These are phyloP conservation scores for Kwoniella pini DNA, from an alignment of 768 basidiomycete species.

Conservation along the genomic window DNA sequence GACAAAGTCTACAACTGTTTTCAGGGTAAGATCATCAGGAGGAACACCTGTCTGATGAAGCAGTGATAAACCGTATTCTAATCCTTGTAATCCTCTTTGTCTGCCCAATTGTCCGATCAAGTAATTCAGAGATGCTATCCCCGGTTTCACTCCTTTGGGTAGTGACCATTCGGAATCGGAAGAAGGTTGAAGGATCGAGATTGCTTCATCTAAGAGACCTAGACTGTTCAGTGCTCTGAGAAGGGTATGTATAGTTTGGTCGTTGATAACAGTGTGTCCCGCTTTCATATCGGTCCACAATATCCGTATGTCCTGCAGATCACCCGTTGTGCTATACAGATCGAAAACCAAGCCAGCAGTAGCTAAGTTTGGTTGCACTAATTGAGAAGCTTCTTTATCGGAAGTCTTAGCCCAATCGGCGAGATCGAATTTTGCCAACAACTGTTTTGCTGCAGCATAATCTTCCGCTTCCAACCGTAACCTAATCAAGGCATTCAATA, in stretches of 20 bases:
- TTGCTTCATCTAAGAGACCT: slow-evolving; percentile 9
- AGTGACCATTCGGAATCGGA: slow-evolving; percentile 2
- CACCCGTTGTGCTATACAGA: neutral
- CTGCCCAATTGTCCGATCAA: slow-evolving; percentile 7
- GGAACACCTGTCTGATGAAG: neutral
- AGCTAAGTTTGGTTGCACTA: slow-evolving; percentile 3
- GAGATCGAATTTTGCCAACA: slow-evolving; percentile 19
- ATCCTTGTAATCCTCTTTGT: slow-evolving; percentile 9
- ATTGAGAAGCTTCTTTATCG: neutral
- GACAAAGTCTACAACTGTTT: slow-evolving; percentile 26
- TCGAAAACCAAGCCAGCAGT: slow-evolving; percentile 10
- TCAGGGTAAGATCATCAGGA: slow-evolving; percentile 27
- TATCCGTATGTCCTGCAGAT: slow-evolving; percentile 5
- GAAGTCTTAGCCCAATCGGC: neutral
- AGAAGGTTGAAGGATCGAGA: neutral
- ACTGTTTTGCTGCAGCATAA: slow-evolving; percentile 2
- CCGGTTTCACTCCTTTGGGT: slow-evolving; percentile 13
- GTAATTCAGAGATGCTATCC: slow-evolving; percentile 6
- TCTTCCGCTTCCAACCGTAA: slow-evolving; percentile 22
- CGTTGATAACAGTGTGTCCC: neutral
- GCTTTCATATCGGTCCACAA: slow-evolving; percentile 9
- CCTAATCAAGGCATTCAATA: slow-evolving; percentile 25
- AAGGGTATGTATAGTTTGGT: slow-evolving; percentile 4
- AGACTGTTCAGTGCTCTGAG: neutral
- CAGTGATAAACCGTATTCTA: slow-evolving; percentile 8